Percentiles rank a stretch among this genome's conserved stretches.
Conservation (phyloP, 768 basidiomycete species). For the Lentinula boryana region DNA sequence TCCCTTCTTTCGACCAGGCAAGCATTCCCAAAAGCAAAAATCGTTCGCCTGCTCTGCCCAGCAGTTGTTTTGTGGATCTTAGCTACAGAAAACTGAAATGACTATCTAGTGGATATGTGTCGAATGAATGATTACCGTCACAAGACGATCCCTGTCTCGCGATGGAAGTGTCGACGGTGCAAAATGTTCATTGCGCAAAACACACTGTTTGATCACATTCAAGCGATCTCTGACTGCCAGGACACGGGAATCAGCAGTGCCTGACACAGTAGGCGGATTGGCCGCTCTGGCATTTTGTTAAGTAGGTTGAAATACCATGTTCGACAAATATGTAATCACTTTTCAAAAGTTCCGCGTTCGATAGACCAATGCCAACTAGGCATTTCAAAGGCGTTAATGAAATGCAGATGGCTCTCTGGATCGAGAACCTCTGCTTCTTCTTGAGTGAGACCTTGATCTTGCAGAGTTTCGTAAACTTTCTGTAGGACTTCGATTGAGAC, state of each 20-base stretch:
- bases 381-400: conserved; percentile 94
- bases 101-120: background rate
- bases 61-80: conserved; percentile 91
- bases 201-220: conserved; percentile 87
- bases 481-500: conserved; percentile 62
- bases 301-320: background rate
- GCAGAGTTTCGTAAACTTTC: conserved; percentile 70
- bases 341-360: conserved; percentile 83
- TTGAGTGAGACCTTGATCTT: conserved; percentile 52
- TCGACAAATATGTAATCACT: conserved; percentile 33
- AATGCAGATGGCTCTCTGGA: conserved; percentile 72
- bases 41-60: conserved; percentile 83
- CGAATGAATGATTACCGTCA: conserved; percentile 56
- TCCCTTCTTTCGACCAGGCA: conserved; percentile 83
- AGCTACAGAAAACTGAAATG: conserved; percentile 40
- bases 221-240: conserved; percentile 77
- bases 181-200: conserved; percentile 95
- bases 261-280: conserved; percentile 62
- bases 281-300: conserved; percentile 34
- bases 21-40: conserved; percentile 96
- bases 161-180: conserved; percentile 92
- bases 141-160: conserved; percentile 77
- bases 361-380: conserved; percentile 88
- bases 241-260: conserved; percentile 78
- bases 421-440: conserved; percentile 64